A percentile compares a stretch with the other conserved stretches of the same genome.
phyloP scores from a whole-genome alignment of 176 grass and related monocot genomes.

The Olyra latifolia region DNA sequence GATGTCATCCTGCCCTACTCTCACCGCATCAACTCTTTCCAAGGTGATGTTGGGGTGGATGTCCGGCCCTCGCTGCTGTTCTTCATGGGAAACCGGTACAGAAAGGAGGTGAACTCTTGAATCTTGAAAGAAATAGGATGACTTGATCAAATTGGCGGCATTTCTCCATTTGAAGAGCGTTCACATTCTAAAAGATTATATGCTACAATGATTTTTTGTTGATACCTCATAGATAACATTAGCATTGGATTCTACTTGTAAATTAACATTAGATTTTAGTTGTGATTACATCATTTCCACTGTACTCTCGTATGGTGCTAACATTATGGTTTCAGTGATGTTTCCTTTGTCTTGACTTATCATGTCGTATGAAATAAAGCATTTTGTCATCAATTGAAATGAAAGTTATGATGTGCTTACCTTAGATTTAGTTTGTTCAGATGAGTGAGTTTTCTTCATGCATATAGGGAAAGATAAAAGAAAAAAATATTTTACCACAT shows the following conservation, averaged over 20 bases:
- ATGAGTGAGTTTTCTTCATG: not conserved
- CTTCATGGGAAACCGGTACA: constrained; percentile 97
- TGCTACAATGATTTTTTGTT: not conserved
- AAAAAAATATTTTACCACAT: not conserved
- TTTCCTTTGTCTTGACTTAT: not conserved
- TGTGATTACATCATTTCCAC: not conserved
- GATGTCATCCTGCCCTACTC: constrained; percentile 95
- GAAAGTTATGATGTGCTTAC: not conserved
- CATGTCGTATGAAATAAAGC: not conserved
- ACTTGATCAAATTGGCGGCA: not conserved
- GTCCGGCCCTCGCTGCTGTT: constrained; percentile 63
- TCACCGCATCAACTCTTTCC: constrained; percentile 78
- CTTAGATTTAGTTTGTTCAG: not conserved
- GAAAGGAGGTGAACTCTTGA: constrained; percentile 71
- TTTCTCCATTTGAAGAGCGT: not conserved
- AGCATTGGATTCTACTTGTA: not conserved
- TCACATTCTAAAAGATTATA: not conserved
- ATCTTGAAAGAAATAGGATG: constrained; percentile 7
- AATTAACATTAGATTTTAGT: not conserved
- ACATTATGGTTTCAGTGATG: not conserved
- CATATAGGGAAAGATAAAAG: not conserved
- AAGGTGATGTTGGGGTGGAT: constrained; percentile 58
- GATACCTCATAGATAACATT: not conserved
- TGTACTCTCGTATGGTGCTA: not conserved
- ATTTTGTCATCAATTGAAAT: not conserved